Evolutionary conservation across 352 stramenopile species (phyloP), one percentile per base, ranked within the genome.

Genomic region (Globisporangium okanoganense): DNA sequence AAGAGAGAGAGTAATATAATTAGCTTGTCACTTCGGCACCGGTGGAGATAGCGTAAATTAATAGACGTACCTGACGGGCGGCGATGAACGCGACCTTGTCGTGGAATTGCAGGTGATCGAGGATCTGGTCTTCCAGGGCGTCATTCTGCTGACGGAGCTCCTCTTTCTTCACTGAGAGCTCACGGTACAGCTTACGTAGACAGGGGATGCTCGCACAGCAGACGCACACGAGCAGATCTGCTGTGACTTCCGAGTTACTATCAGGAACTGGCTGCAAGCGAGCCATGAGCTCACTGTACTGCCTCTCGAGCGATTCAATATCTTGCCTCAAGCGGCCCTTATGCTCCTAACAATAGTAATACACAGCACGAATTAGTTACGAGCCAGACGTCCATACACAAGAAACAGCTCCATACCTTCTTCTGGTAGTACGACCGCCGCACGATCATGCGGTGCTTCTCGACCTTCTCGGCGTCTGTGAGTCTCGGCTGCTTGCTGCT

Each of bases 391-490:
- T 14, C 14, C 3, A 12, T n/a, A 5, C 12, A 45, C 13, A 48
- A 18, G 40, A 5, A 16, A n/a, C 12, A 8, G 22, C 14, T 3
- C 58, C 70, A 9, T 50, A 75, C 67, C 29, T 63, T 64, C 50
- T 78, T 74, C 55, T 72, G 71, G 64, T 78, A 78, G 64, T 78
- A 78, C 33, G 66, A 72, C 33, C 70, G 61, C 4, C 65, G 60
- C 40, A 88, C 80, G 56, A 87, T 69, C 64, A 78, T 70, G 29
- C 78, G 76, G 58, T 90, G 78, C 12, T 76, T 74, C 56, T 72
- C 78, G 33, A 78, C 69, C 33, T 75, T 76, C 48, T 81, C 65
- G 24, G 75, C 67, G 22, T 56, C 58, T 14, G 69, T 75, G 22
- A 75, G 63, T 45, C 54, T 62, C n/a, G 16, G 41, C n/a, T 44